phyloP scores from a whole-genome alignment of 108 stramenopile genomes.

The Pseudonitzschia multistriata region DNA sequence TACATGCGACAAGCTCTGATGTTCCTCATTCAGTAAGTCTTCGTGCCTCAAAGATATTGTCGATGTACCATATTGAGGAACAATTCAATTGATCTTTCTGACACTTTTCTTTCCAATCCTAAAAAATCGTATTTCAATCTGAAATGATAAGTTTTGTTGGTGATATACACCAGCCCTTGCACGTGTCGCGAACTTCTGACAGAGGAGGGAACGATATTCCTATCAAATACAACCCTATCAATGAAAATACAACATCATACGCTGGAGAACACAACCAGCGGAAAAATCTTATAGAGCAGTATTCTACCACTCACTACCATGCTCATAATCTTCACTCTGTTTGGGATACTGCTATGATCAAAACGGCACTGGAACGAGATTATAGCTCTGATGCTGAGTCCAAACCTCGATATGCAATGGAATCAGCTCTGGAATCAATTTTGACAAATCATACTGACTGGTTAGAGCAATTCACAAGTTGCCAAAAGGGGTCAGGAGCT shows the following conservation, averaged over 20 bases:
- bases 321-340: conserved; percentile 56
- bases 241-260: background rate
- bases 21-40: conserved; percentile 52
- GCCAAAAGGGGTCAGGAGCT: conserved; percentile 5
- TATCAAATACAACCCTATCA: conserved; percentile 34
- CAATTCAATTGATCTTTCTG: background rate
- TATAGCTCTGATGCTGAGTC: conserved; percentile 25
- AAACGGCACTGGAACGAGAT: conserved; percentile 26
- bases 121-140: background rate
- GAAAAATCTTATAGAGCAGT: background rate
- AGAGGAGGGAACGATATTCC: conserved; percentile 58
- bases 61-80: no score
- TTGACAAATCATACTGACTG: conserved; percentile 13
- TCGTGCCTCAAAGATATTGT: background rate
- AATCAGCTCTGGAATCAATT: conserved; percentile 23
- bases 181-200: conserved; percentile 46
- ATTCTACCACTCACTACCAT: conserved; percentile 20
- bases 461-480: conserved; percentile 4
- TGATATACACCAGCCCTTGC: conserved; percentile 70
- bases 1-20: conserved; percentile 33
- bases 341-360: conserved; percentile 64
- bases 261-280: no score
- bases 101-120: background rate
- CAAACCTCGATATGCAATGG: conserved; percentile 20
- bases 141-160: conserved; percentile 43